Evolutionary conservation across 371 early-diverging fungal species (phyloP), one percentile per base, ranked within the genome.

Genomic region (Zopfochytrium polystomum): DNA sequence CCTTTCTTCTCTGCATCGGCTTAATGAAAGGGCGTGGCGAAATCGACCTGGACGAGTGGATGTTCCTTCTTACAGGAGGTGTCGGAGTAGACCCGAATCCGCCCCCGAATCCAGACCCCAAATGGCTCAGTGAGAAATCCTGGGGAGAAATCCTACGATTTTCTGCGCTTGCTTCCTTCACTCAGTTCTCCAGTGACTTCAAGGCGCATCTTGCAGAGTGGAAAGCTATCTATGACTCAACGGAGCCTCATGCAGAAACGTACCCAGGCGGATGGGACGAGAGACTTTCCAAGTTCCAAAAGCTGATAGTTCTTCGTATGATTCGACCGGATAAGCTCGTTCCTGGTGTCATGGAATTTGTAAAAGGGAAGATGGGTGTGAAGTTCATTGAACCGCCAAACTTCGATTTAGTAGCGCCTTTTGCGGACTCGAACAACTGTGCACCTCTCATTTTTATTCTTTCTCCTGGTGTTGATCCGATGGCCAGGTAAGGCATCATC

Each of bases 381-480:
- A 70, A 74, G 66, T 81, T 70, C 58, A 75, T 81, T 43, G 82
- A 81, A 52, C 82, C 82, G 0, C 82, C 82, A 25, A 78, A 79
- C 30, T 83, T 83, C 59, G 83, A 83, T 54, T 56, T 83, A 3
- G 75, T 74, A 6, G 78, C 75, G 0, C 69, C 73, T 29, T 83
- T 71, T 56, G 61, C 49, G 0, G 83, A 83, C 56, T 78, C 81
- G 1, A 80, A 74, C 56, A 70, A 68, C 35, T 68, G 74, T 34
- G 75, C 76, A 9, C 83, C 83, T 7, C 63, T 83, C 9, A 83
- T 83, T 29, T 83, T 83, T 55, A 78, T 83, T 52, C 66, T 83
- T 9, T 81, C 81, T 27, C 83, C 83, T 20, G 83, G 83, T 32
- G 68, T 77, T 4, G 83, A 83, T 63, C 80, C 81, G 5, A 83